A percentile compares a stretch with the other conserved stretches of the same genome.
These are phyloP conservation scores for Backusella liffmaniae DNA, from an alignment of 192 early-diverging fungal species.

Conservation along the genomic window DNA sequence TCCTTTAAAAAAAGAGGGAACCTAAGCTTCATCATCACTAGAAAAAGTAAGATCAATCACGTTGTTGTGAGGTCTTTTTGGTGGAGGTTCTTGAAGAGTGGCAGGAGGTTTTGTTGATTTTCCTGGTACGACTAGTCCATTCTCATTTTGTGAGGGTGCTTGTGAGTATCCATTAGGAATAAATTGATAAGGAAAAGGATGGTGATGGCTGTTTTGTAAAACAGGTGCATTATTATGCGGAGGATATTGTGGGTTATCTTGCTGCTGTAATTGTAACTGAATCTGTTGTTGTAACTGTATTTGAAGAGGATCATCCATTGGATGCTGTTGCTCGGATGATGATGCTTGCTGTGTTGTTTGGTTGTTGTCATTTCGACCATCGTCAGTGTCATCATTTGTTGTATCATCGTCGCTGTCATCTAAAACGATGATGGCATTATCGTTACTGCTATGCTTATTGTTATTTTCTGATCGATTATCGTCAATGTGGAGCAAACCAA, in stretches of 20 bases:
- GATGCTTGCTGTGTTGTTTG: neutral
- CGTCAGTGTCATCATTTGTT: neutral
- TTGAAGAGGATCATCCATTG: neutral
- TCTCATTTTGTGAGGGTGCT: neutral
- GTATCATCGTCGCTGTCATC: neutral
- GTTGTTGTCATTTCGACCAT: neutral
- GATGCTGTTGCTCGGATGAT: neutral
- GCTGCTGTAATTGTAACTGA: neutral
- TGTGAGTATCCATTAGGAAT: neutral
- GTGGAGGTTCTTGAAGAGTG: neutral
- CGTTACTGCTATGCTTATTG: neutral
- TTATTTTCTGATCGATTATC: neutral
- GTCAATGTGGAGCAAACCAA: neutral
- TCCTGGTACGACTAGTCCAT: neutral
- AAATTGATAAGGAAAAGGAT: neutral
- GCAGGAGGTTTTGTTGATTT: neutral
- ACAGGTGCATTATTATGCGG: neutral
- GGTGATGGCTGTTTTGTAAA: neutral
- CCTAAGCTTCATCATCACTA: neutral
- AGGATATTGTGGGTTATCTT: neutral
- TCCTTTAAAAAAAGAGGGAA: neutral
- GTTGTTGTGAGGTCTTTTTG: neutral
- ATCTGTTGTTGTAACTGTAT: neutral
- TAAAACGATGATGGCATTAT: neutral
- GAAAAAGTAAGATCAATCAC: neutral